Conservation (phyloP, 1,284 basidiomycete species). For the Cutaneotrichosporon cutaneum region DNA sequence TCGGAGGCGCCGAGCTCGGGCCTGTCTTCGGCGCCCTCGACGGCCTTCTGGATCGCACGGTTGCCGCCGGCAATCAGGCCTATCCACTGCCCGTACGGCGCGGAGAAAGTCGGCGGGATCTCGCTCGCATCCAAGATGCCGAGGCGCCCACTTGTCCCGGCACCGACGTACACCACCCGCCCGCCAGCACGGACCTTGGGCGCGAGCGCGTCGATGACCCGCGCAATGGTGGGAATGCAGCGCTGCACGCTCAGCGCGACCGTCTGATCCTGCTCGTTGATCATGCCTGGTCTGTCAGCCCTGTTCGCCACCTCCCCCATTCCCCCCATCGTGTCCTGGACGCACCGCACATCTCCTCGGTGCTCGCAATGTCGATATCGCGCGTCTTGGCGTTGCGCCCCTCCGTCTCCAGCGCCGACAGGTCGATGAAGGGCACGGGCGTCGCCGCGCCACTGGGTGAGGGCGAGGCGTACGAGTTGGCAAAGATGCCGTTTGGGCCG, state of each 20-base stretch:
- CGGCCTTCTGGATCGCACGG: constrained; percentile 22
- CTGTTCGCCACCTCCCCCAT: too few species aligned
- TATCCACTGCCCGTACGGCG: constrained; percentile 24
- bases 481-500: constrained; percentile 4
- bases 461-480: constrained; percentile 7
- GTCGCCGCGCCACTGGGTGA: neutral
- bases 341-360: constrained; percentile 31
- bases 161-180: constrained; percentile 29
- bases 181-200: constrained; percentile 23
- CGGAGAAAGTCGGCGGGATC: constrained; percentile 30
- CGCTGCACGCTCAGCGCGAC: constrained; percentile 22
- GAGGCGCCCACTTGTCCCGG: constrained; percentile 26
- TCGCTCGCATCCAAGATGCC: constrained; percentile 33
- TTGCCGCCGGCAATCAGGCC: constrained; percentile 28
- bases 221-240: constrained; percentile 20
- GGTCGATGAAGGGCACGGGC: constrained; percentile 15
- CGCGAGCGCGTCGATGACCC: constrained; percentile 24
- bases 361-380: constrained; percentile 26
- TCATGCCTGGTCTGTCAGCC: constrained; percentile 20
- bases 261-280: constrained; percentile 27
- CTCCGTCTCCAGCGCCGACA: constrained; percentile 25
- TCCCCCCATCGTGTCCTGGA: neutral
- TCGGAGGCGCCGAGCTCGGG: constrained; percentile 16
- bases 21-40: constrained; percentile 30
- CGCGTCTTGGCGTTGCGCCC: constrained; percentile 20